Evolutionary conservation across 2,329 filamentous ascomycete genomes (phyloP), one percentile per base, ranked within the genome.

Genomic region (Blastomyces parvus): DNA sequence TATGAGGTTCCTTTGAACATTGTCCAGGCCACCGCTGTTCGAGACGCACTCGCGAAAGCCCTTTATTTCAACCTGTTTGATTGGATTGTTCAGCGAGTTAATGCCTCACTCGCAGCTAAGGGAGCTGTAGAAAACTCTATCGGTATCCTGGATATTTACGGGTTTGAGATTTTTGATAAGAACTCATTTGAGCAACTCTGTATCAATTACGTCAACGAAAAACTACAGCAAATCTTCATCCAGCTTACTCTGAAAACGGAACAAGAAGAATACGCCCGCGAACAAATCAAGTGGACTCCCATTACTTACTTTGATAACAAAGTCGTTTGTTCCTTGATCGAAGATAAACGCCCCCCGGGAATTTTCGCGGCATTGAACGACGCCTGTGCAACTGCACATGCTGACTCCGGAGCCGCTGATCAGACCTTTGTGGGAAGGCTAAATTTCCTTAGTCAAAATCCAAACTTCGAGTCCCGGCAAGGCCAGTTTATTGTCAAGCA

Each of bases 281-380:
- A 99, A 76, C 88, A 97, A 80, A 99, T 99, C 73, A 87, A 96
- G 73, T 99, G 94, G 94, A 97, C 92, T 0, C 94, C 94, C 2
- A 99, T 99, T 82, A 95, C 94, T 72, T 99, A 97, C 78, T 99
- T 97, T 70, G 94, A 99, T 78, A 99, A 99, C 83, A 97, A 97
- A 81, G 88, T 99, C 58, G 94, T 99, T 63, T 99, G 94, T 74
- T 94, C 97, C 66, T 77, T 99, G 72, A 99, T 99, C 69, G 94
- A 99, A 76, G 90, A 95, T 73, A 86, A 88, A 73, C 83, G 92
- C 62, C 94, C 94, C 6, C 89, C 91, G 0, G 94, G 94, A 72
- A 86, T 99, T 56, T 97, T 99, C 73, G 94, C 94, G 7, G 92
- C 92, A 3, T 81, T 99, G 78, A 99, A 99, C 74, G 94, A 99